Base-by-base conservation (phyloP, 805 yeast genomes). In the Saturnispora galanensis region DNA sequence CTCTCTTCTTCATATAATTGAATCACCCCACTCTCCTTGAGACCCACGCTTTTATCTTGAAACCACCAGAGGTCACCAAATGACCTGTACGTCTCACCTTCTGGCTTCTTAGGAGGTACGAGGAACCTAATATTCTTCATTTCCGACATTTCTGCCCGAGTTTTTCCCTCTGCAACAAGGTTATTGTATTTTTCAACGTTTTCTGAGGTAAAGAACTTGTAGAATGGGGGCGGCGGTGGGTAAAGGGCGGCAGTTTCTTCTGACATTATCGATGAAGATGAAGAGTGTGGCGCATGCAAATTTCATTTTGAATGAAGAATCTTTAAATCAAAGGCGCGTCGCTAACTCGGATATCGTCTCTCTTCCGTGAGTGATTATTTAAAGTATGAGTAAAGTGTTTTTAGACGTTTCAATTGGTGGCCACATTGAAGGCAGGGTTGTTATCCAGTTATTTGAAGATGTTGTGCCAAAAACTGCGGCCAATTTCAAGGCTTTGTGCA, bases 181-280 rank as follows among this genome's bases (percentile, higher is more conserved):
- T 56, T 50, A 10, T 62, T 58, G 28, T 73, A 64, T 55, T 69
- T 71, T 16, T 61, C 66, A n/a, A 76, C 52, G 56, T 88, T 87
- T 47, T 76, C 84, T 3, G 66, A 57, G 0, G 95, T 85, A 67
- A 86, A 90, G 55, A 71, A 76, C 57, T 78, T 76, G 52, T 77
- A 74, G 57, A 77, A 86, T 8, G 84, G 84, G 8, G 98, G 98
- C 2, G 98, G 97, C 1, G 95, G 94, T 2, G 98, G 98, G 53
- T 85, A 93, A 35, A 90, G 69, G 6, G 96, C 78, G 12, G 96
- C 73, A 31, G 52, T 41, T 18, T 49, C 54, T 11, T 53, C 57
- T 5, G 44, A 44, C 45, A 42, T 42, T 11, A 8, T 26, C 9
- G 5, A 40, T 18, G 35, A 35, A 31, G 35, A 31, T 18, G 28